Conservation (phyloP, 495 filamentous ascomycete genomes). For the Podospora comata region DNA sequence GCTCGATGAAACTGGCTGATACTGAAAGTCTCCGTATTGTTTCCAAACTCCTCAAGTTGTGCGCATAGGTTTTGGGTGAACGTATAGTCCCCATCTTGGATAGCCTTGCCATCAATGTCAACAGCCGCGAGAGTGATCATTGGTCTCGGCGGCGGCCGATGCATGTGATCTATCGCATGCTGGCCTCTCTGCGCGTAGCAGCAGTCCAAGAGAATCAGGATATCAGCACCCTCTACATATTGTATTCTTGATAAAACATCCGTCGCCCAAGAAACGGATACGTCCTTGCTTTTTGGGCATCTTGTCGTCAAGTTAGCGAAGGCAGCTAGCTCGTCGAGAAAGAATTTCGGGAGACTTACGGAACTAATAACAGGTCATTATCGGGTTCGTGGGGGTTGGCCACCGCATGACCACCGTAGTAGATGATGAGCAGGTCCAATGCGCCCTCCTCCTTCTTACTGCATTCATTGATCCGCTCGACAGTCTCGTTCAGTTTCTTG, state of each 20-base stretch:
- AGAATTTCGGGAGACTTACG: neutral
- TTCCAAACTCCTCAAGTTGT: neutral
- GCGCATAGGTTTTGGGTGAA: neutral
- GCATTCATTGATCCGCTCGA: neutral
- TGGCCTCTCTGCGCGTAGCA: neutral
- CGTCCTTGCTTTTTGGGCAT: neutral
- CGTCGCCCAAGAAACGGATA: neutral
- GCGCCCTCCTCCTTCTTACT: neutral
- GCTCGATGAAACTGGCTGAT: neutral
- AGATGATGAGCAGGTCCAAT: neutral
- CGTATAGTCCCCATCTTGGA: neutral
- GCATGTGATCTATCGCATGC: neutral
- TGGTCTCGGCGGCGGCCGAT: neutral
- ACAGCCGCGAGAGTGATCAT: neutral
- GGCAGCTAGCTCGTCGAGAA: neutral
- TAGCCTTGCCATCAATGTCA: neutral
- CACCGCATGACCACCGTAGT: neutral
- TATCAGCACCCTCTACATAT: neutral
- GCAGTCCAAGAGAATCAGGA: neutral
- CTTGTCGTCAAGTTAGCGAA: neutral
- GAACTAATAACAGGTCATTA: neutral
- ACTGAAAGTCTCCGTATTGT: neutral
- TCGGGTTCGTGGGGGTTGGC: neutral
- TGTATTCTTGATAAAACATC: neutral
- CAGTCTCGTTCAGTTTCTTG: neutral